phyloP scores from a whole-genome alignment of 179 eudicot genomes.

The Spinacia oleracea region DNA sequence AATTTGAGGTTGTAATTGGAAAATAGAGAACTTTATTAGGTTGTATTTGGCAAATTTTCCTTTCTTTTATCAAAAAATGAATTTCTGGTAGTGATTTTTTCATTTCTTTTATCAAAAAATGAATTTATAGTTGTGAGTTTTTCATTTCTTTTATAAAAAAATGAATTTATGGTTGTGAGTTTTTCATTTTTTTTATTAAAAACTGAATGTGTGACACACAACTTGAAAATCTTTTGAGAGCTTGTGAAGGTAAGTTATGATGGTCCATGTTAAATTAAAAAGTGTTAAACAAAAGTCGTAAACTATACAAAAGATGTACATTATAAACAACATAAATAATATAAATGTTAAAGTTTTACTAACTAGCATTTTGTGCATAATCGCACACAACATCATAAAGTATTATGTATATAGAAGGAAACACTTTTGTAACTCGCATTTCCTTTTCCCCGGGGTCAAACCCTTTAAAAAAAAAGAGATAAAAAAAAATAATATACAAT shows the following conservation, averaged over 20 bases:
- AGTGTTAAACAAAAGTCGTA: neutral
- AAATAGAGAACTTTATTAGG: too few relatives aligned
- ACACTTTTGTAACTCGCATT: neutral
- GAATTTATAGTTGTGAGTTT: too few relatives aligned
- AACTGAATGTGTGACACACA: too few relatives aligned
- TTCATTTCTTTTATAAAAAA: too few relatives aligned
- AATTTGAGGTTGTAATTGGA: too few relatives aligned
- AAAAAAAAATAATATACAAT: neutral
- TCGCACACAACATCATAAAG: neutral
- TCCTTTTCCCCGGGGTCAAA: neutral
- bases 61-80: too few relatives aligned
- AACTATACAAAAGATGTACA: neutral
- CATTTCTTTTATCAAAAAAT: too few relatives aligned
- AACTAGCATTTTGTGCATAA: neutral
- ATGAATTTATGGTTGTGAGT: too few relatives aligned
- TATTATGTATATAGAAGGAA: neutral
- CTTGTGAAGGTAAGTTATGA: neutral
- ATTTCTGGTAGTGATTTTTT: too few relatives aligned
- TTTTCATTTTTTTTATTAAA: too few relatives aligned
- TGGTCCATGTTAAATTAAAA: neutral
- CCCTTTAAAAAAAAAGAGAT: neutral
- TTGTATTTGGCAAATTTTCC: too few relatives aligned
- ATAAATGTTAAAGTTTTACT: neutral
- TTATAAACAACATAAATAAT: constrained; percentile 2
- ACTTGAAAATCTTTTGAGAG: neutral